Base-by-base conservation (phyloP, 83 land plant species). In the Larix sibirica region DNA sequence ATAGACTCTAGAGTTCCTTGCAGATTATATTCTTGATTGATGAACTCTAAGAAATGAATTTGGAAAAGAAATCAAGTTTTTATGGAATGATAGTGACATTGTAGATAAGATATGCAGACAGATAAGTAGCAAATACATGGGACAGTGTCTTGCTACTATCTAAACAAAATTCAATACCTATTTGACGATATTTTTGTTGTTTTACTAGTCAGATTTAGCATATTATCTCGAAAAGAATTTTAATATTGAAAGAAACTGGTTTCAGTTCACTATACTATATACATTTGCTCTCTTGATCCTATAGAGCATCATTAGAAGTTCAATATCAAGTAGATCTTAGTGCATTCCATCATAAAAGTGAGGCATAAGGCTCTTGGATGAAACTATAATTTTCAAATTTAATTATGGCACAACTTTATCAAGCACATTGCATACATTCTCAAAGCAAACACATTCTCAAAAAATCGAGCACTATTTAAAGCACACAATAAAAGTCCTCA, bases 291-390 rank as follows among this genome's bases (percentile, higher is more conserved):
- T 67, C 20, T 31, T 8, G 50, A 47, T 47, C 10, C 50, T 47
- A 47, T 47, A 47, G 7, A 47, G 50, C 50, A 47, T 67, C 17
- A 26, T n/a, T 36, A 28, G 38, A 40, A 70, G 7, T 36, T 24
- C 17, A 20, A 77, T 77, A 18, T 77, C 80, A 77, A 77, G 80
- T 38, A 77, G 62, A 77, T 33, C 62, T 50, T 33, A 56, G 62
- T 26, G 62, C 31, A 6, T 24, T 77, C 61, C 20, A 77, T 50
- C 14, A 77, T 61, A 14, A 77, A 47, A 77, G 17, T 8, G 31
- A 54, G 33, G 36, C 68, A 21, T 0, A 56, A 59, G 36, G 44
- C n/a, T 58, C 62, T 50, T 54, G 33, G 26, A 24, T 56, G n/a
- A 47, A 24, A 23, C 13, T 54, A 7, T 28, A 77, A 17, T 14